These are phyloP conservation scores for Blumeria hordei DNA, from an alignment of 2,329 filamentous ascomycete genomes.

Conservation along the genomic window DNA sequence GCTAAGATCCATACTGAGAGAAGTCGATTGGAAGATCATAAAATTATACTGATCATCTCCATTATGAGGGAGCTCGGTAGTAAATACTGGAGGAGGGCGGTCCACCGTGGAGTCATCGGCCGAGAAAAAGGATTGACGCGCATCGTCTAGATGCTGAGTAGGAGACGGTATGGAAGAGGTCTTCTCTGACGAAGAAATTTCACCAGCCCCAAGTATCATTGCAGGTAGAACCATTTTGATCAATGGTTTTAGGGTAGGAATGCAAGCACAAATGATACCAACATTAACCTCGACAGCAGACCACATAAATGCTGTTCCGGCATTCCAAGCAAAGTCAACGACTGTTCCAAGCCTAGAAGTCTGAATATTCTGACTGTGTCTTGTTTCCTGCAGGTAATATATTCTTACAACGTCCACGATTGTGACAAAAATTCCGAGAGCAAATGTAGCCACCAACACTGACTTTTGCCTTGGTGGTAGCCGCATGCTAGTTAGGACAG, in stretches of 20 bases:
- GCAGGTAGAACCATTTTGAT: constrained; percentile 19
- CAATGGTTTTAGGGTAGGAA: constrained; percentile 78
- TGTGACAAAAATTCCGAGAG: constrained; percentile 66
- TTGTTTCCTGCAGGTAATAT: constrained; percentile 50
- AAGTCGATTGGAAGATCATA: too few species aligned
- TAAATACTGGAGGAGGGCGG: too few species aligned
- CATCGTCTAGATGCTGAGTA: constrained; percentile 4
- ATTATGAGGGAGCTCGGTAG: too few species aligned
- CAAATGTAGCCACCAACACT: constrained; percentile 67
- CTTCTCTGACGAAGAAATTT: constrained; percentile 2
- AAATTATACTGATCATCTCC: too few species aligned
- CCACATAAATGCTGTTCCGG: constrained; percentile 78
- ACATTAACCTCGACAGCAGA: constrained; percentile 77
- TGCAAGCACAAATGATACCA: constrained; percentile 72
- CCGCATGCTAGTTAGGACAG: constrained; percentile 66
- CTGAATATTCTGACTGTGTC: constrained; percentile 2
- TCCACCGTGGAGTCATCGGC: too few species aligned
- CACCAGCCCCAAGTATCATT: constrained; percentile 8
- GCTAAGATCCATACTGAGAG: too few species aligned
- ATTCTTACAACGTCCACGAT: constrained; percentile 76
- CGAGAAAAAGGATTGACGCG: too few species aligned
- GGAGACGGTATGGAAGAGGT: constrained; percentile 5
- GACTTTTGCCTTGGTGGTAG: constrained; percentile 69
- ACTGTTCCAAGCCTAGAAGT: constrained; percentile 21
- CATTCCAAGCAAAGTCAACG: constrained; percentile 42